Conservation (phyloP, 164 flowering plant genomes). For the Magnolia changhungtana region DNA sequence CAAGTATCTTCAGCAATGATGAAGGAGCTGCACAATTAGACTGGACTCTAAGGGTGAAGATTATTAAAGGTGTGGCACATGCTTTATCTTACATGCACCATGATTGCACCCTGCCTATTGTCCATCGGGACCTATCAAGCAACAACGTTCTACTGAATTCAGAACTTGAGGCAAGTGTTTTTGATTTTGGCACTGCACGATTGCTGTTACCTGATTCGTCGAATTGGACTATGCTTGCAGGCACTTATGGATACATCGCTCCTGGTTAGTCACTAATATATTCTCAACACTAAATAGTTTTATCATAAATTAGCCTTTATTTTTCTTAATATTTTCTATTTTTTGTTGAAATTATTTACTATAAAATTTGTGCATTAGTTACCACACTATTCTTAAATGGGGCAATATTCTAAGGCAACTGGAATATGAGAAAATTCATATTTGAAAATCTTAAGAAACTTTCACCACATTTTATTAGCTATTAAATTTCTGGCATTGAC, state of each 20-base stretch:
- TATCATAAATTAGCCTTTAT: too few species aligned
- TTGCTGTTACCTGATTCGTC: neutral
- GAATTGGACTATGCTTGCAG: neutral
- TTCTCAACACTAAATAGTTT: too few species aligned
- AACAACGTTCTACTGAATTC: conserved; percentile 10
- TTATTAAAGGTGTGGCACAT: conserved; percentile 7
- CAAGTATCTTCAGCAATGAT: neutral
- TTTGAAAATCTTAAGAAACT: too few species aligned
- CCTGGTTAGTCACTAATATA: conserved; percentile 3
- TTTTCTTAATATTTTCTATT: too few species aligned
- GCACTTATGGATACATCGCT: conserved; percentile 15
- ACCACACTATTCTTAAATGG: too few species aligned
- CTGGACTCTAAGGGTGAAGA: conserved; percentile 8
- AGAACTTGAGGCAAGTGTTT: neutral
- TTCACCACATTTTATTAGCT: too few species aligned
- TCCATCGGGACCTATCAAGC: conserved; percentile 8
- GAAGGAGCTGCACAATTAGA: conserved; percentile 6
- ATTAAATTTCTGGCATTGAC: too few species aligned
- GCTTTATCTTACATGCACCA: conserved; percentile 11
- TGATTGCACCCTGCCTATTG: neutral
- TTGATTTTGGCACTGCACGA: conserved; percentile 11
- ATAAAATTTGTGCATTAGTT: too few species aligned
- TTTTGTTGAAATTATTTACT: too few species aligned
- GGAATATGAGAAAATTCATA: too few species aligned
- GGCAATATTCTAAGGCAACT: too few species aligned